Evolutionary conservation across 306 rosid genomes (phyloP).

Genomic region (barrel medic (Medicago truncatula)): DNA sequence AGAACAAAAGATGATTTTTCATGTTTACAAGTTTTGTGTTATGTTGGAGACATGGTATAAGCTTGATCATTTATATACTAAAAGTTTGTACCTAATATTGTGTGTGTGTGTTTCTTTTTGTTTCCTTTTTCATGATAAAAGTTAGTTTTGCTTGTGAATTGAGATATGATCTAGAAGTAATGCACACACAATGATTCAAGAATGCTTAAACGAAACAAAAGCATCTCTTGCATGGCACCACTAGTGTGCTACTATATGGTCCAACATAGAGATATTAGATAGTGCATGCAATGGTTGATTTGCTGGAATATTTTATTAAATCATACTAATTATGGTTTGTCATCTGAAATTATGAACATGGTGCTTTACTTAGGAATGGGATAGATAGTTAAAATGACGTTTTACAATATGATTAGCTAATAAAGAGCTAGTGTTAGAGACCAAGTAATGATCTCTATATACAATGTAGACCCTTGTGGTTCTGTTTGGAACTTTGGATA

Average conservation of each 20-base stretch:
- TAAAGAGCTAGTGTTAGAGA: background rate
- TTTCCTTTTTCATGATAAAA: slow-evolving; percentile 30
- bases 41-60: slow-evolving; percentile 16
- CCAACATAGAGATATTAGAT: slow-evolving; percentile 24
- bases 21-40: slow-evolving; percentile 32
- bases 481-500: too few species aligned
- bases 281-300: background rate
- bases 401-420: too few species aligned
- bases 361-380: too few species aligned
- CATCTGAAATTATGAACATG: too few species aligned
- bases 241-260: slow-evolving; percentile 31
- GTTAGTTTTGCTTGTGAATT: slow-evolving; percentile 57
- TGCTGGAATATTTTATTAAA: background rate
- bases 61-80: slow-evolving; percentile 47
- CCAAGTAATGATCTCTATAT: background rate
- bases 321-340: slow-evolving; percentile 1
- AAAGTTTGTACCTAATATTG: background rate
- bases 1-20: slow-evolving; percentile 43
- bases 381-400: too few species aligned
- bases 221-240: slow-evolving; percentile 39
- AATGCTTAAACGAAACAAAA: slow-evolving; percentile 57
- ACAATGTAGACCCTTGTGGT: too few species aligned
- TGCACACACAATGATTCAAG: slow-evolving; percentile 38
- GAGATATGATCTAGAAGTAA: slow-evolving; percentile 30
- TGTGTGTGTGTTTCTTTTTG: background rate